A percentile compares a stretch with the other conserved stretches of the same genome.
phyloP scores from a whole-genome alignment of 208 protist species.

The Leishmania gerbilli region DNA sequence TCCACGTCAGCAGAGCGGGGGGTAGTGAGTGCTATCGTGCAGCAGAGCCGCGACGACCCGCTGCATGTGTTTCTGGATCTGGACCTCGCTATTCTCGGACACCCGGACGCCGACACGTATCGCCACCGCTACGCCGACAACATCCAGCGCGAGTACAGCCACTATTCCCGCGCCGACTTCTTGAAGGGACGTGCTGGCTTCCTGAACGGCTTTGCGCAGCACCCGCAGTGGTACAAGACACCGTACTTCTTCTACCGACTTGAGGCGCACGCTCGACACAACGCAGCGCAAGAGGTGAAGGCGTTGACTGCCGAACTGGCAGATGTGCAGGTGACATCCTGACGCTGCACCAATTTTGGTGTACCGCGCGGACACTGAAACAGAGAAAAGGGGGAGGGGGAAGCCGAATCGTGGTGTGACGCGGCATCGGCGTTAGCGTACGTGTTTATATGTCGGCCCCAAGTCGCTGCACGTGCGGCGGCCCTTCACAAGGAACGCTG shows the following conservation, averaged over 20 bases:
- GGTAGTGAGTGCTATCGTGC: background rate
- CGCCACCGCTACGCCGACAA: constrained; percentile 43
- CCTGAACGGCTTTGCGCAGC: constrained; percentile 41
- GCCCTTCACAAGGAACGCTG: background rate
- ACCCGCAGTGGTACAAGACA: constrained; percentile 74
- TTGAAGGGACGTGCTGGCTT: constrained; percentile 50
- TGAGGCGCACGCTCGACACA: constrained; percentile 54
- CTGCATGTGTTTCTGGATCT: constrained; percentile 67
- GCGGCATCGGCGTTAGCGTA: background rate
- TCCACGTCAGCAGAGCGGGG: background rate
- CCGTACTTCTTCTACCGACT: constrained; percentile 63
- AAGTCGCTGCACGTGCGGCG: background rate
- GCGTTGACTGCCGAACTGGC: constrained; percentile 28
- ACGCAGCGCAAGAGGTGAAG: constrained; percentile 45
- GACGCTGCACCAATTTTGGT: background rate
- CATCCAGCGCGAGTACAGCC: constrained; percentile 66
- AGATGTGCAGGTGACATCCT: background rate
- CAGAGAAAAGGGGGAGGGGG: background rate
- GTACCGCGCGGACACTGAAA: background rate
- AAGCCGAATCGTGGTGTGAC: background rate
- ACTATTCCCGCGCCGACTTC: constrained; percentile 46
- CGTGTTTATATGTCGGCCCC: background rate
- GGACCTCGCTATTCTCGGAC: constrained; percentile 72
- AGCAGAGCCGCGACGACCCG: constrained; percentile 13
- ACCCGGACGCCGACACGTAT: constrained; percentile 24